Evolutionary conservation across 2,329 filamentous ascomycete genomes (phyloP).

Genomic region (Akanthomyces dipterigenus): DNA sequence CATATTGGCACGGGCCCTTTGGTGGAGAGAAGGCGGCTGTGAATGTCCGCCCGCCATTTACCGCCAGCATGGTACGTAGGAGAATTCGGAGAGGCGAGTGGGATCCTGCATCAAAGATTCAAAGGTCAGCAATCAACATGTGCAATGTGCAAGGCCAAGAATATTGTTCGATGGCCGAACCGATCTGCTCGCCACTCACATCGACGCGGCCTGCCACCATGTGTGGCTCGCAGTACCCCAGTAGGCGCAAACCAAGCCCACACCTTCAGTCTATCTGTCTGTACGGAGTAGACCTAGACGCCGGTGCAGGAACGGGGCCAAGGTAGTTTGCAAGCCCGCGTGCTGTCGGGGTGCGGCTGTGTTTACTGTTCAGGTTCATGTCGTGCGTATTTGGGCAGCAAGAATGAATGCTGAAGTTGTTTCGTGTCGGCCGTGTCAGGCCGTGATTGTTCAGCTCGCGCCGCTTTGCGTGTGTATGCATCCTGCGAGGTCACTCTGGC

Average conservation of each 20-base stretch:
- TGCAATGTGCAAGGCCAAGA: not conserved
- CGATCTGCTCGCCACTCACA: not conserved
- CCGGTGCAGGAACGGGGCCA: not conserved
- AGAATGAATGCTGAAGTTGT: not conserved
- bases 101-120: not conserved
- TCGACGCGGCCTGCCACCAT: not conserved
- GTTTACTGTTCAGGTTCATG: not conserved
- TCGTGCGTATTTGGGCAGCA: constrained; percentile 2
- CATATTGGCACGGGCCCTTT: not conserved
- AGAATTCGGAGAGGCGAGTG: not conserved
- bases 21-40: not conserved
- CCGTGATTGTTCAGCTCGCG: not conserved
- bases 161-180: not conserved
- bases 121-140: not conserved
- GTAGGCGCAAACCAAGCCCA: not conserved
- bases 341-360: not conserved
- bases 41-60: not conserved
- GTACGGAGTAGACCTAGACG: too few species aligned
- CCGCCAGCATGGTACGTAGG: not conserved
- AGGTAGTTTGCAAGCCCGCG: not conserved
- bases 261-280: constrained; percentile 1
- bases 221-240: not conserved
- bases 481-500: not conserved
- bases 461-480: not conserved
- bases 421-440: constrained; percentile 1